Evolutionary conservation across 768 basidiomycete species (phyloP).

Genomic region (Leccinum uliginosum): DNA sequence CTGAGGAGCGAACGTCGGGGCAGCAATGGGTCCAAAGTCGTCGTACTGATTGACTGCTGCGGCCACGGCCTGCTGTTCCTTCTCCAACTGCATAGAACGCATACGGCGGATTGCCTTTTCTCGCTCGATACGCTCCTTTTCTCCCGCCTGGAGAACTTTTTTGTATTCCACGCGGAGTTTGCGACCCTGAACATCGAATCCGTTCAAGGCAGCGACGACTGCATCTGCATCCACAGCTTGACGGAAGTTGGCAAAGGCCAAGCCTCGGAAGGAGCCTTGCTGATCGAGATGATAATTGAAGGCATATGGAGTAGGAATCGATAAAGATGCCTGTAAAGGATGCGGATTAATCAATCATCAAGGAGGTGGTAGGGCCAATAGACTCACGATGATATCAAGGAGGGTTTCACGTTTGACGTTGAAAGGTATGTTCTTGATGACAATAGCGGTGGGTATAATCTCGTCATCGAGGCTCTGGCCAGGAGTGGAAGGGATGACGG

Average conservation of each 20-base stretch:
- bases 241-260: slow-evolving; percentile 98
- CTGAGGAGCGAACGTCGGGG: slow-evolving; percentile 61
- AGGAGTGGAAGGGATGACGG: slow-evolving; percentile 48
- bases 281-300: slow-evolving; percentile 99
- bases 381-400: slow-evolving; percentile 89
- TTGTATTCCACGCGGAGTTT: slow-evolving; percentile 99
- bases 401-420: slow-evolving; percentile 96
- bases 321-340: slow-evolving; percentile 67
- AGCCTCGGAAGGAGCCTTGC: slow-evolving; percentile 91
- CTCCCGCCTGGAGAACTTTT: slow-evolving; percentile 97
- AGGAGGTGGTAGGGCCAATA: slow-evolving; percentile 3
- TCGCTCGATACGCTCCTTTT: slow-evolving; percentile 97
- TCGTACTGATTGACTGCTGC: slow-evolving; percentile 44
- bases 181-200: slow-evolving; percentile 93
- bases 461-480: slow-evolving; percentile 70
- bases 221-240: slow-evolving; percentile 89
- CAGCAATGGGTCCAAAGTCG: slow-evolving; percentile 61
- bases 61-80: slow-evolving; percentile 51
- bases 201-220: slow-evolving; percentile 93
- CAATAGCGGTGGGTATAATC: slow-evolving; percentile 97
- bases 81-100: slow-evolving; percentile 94
- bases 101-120: slow-evolving; percentile 98
- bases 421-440: slow-evolving; percentile 99
- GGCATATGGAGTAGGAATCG: slow-evolving; percentile 95
- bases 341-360: slow-evolving; percentile 9